Evolutionary conservation across 2,329 filamentous ascomycete species (phyloP).

Genomic region (Torrubiella hemipterigena): DNA sequence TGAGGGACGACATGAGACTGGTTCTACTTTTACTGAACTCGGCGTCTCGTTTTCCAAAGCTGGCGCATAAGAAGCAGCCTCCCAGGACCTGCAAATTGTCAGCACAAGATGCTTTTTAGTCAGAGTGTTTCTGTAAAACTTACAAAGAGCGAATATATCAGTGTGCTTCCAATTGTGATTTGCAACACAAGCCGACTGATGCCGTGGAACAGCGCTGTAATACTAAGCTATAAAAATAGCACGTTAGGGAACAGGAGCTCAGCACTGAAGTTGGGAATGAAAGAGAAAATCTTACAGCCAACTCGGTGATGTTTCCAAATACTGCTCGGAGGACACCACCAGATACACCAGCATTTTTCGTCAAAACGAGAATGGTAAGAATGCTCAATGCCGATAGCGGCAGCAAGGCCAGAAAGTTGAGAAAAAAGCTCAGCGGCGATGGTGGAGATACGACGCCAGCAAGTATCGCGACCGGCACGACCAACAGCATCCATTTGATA

Average conservation of each 20-base stretch:
- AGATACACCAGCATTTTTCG: slow-evolving; percentile 3
- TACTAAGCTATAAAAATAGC: slow-evolving; percentile 5
- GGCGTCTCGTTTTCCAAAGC: slow-evolving; percentile 8
- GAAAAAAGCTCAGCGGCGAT: slow-evolving; percentile 3
- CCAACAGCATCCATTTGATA: slow-evolving; percentile 7
- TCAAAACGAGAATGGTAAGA: slow-evolving; percentile 6
- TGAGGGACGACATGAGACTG: slow-evolving; percentile 9
- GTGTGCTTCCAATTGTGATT: slow-evolving; percentile 8
- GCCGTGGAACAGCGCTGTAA: slow-evolving; percentile 1
- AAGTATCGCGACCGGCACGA: slow-evolving; percentile 4
- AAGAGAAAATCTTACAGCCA: slow-evolving; percentile 7
- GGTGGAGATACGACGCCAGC: slow-evolving; percentile 2
- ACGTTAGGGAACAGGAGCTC: too few relatives aligned
- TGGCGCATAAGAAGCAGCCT: slow-evolving; percentile 8
- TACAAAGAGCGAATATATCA: slow-evolving; percentile 7
- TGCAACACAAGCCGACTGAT: slow-evolving; percentile 6
- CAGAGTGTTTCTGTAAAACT: not conserved
- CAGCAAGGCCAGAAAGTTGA: slow-evolving; percentile 7
- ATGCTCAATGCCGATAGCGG: slow-evolving; percentile 8
- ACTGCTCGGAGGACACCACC: slow-evolving; percentile 7
- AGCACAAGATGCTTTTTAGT: not conserved
- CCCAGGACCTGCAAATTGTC: slow-evolving; percentile 7
- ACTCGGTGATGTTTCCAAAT: slow-evolving; percentile 7
- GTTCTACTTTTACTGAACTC: slow-evolving; percentile 8
- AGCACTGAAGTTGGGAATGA: too few relatives aligned